Percentiles rank a stretch among this genome's conserved stretches.
Evolutionary conservation across 2,329 filamentous ascomycete genomes (phyloP).

Genomic region (Xylaria sp.): DNA sequence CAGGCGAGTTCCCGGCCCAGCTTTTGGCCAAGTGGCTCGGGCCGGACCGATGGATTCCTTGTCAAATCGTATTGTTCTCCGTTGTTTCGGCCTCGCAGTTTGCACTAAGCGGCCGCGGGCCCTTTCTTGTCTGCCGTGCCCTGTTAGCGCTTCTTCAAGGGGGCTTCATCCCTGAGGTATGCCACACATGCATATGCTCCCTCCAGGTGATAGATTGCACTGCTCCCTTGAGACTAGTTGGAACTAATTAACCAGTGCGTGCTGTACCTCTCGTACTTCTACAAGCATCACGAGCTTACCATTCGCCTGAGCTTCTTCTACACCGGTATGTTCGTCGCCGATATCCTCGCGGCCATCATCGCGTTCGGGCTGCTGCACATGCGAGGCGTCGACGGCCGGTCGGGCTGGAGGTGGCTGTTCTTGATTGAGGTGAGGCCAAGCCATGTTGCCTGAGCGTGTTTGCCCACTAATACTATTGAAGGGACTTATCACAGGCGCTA

Average conservation of each 20-base stretch:
- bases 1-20: conserved; percentile 63
- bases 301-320: conserved; percentile 44
- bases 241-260: conserved; percentile 26
- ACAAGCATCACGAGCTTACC: conserved; percentile 41
- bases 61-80: conserved; percentile 34
- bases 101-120: conserved; percentile 24
- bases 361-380: conserved; percentile 43
- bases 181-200: not conserved
- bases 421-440: conserved; percentile 49
- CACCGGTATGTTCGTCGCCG: conserved; percentile 38
- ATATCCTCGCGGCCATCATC: conserved; percentile 39
- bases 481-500: conserved; percentile 34
- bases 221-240: not conserved
- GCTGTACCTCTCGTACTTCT: conserved; percentile 39
- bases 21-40: conserved; percentile 56
- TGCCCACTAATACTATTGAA: conserved; percentile 4
- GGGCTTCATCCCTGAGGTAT: conserved; percentile 38
- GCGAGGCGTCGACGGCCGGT: conserved; percentile 39
- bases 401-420: conserved; percentile 52
- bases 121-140: conserved; percentile 33
- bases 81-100: conserved; percentile 36
- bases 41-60: conserved; percentile 36
- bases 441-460: conserved; percentile 19
- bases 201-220: not conserved
- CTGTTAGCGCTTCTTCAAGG: conserved; percentile 34